Conservation (phyloP, 495 filamentous ascomycete genomes). For the Glarea lozoyensis region DNA sequence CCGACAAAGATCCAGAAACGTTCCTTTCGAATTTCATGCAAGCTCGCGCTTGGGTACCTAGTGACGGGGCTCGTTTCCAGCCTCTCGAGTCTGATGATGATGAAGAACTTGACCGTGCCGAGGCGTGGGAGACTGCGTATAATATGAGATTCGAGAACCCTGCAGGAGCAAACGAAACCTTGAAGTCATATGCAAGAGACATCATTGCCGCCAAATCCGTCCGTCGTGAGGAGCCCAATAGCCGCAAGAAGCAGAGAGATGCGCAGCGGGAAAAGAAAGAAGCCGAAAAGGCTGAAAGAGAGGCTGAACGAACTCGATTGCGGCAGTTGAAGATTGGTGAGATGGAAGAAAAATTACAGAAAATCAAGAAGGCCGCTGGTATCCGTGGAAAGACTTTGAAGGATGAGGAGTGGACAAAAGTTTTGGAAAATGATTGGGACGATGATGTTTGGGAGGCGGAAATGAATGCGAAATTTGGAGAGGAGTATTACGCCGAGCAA, state of each 20-base stretch:
- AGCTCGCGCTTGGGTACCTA: conserved; percentile 78
- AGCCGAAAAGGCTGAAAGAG: conserved; percentile 62
- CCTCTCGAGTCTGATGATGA: conserved; percentile 91
- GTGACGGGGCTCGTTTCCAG: conserved; percentile 45
- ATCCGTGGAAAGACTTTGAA: conserved; percentile 57
- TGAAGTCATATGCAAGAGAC: conserved; percentile 83
- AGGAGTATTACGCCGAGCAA: conserved; percentile 72
- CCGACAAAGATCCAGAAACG: conserved; percentile 83
- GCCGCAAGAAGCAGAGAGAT: conserved; percentile 68
- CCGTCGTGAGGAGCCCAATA: conserved; percentile 68
- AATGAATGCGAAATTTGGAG: conserved; percentile 79
- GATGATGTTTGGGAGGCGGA: conserved; percentile 80
- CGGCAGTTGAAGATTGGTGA: conserved; percentile 84
- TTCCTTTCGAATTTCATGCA: conserved; percentile 86
- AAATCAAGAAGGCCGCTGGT: conserved; percentile 83
- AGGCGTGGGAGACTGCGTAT: conserved; percentile 86
- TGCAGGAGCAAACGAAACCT: conserved; percentile 66
- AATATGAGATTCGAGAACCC: conserved; percentile 96
- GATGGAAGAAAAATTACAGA: conserved; percentile 67
- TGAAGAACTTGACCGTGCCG: conserved; percentile 71
- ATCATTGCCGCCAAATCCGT: conserved; percentile 70
- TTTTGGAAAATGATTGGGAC: conserved; percentile 81
- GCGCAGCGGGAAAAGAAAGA: conserved; percentile 68
- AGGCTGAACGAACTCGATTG: conserved; percentile 74
- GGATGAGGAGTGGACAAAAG: conserved; percentile 67